phyloP scores from a whole-genome alignment of 2,329 filamentous ascomycete species.

The Scytalidium sp. region DNA sequence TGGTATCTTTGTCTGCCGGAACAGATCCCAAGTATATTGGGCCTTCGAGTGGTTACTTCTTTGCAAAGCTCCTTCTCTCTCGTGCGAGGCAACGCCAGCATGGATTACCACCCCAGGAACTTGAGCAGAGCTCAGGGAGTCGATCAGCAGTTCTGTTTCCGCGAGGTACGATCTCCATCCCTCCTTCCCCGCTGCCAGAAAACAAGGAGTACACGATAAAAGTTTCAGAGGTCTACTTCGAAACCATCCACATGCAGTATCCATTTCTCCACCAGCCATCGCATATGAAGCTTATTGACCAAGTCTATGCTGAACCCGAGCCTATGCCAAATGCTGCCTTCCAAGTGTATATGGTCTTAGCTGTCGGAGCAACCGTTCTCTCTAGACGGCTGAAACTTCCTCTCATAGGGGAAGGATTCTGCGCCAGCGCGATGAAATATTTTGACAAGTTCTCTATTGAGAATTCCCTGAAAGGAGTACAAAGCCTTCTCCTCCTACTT shows the following conservation, averaged over 20 bases:
- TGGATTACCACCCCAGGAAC: constrained; percentile 2
- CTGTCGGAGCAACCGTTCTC: constrained; percentile 43
- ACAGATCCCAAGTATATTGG: constrained; percentile 50
- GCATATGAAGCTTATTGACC: constrained; percentile 32
- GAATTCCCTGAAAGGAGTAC: constrained; percentile 45
- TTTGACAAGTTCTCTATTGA: constrained; percentile 45
- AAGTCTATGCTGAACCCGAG: constrained; percentile 30
- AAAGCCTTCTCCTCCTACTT: constrained; percentile 43
- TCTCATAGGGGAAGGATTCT: constrained; percentile 47
- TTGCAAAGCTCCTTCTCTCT: constrained; percentile 46
- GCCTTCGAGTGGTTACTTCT: constrained; percentile 52
- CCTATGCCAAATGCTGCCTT: constrained; percentile 34
- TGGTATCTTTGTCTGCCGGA: constrained; percentile 46
- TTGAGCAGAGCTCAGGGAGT: constrained; percentile 1
- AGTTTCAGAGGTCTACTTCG: constrained; percentile 45
- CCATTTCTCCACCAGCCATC: constrained; percentile 46
- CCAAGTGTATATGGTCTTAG: constrained; percentile 52
- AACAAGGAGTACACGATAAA: constrained; percentile 36
- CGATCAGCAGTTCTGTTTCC: not conserved
- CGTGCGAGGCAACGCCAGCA: constrained; percentile 25
- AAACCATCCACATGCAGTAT: constrained; percentile 44
- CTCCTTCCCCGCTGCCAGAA: constrained; percentile 15
- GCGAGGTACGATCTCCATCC: constrained; percentile 2
- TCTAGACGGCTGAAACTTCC: constrained; percentile 39
- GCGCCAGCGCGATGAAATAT: constrained; percentile 42